Evolutionary conservation across 2,329 filamentous ascomycete genomes (phyloP), one percentile per base, ranked within the genome.

Genomic region (Colletotrichum orbiculare): DNA sequence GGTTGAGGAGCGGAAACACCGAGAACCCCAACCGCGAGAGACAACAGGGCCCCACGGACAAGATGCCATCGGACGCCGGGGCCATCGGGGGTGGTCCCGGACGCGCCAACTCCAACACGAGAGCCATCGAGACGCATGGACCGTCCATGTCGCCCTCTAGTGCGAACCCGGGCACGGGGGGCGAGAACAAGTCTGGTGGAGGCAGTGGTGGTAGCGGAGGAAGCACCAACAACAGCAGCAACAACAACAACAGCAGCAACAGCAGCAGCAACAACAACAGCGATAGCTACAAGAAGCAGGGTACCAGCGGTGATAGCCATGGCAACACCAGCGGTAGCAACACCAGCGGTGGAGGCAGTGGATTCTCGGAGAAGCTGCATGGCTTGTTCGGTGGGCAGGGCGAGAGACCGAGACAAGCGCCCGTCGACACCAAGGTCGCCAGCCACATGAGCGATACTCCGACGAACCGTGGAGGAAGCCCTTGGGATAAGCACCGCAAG

Each of bases 61-160:
- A 76, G 64, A 70, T 78, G 0, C 75, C 76, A 6, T 70, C 73
- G 1, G 76, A 76, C 3, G 74, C 74, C 4, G 76, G 76, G 1
- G 72, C 73, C 6, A 71, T 76, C 2, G 75, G 75, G 0, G 76
- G 76, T 1, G 75, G 76, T 3, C 58, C 66, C 6, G 75, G 75
- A 1, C 71, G 46, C 1, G 76, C 74, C 5, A 72, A 72, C 25
- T 45, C 71, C 15, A 73, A 72, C 41, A 65, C 70, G 13, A 72
- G 76, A 10, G 68, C 67, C 7, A 67, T 75, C 11, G 73, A 77
- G 67, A 68, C 52, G 5, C 58, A 66, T 4, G 58, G 58, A 2
- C 57, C 61, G 8, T 54, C 56, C 2, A 58, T 35, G n/a, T 47
- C 42, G 5, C 35, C 57, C 8, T 25, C 25, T 25, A 25, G 42